phyloP scores from a whole-genome alignment of 345 rosid species.

The Sisymbrium irio region DNA sequence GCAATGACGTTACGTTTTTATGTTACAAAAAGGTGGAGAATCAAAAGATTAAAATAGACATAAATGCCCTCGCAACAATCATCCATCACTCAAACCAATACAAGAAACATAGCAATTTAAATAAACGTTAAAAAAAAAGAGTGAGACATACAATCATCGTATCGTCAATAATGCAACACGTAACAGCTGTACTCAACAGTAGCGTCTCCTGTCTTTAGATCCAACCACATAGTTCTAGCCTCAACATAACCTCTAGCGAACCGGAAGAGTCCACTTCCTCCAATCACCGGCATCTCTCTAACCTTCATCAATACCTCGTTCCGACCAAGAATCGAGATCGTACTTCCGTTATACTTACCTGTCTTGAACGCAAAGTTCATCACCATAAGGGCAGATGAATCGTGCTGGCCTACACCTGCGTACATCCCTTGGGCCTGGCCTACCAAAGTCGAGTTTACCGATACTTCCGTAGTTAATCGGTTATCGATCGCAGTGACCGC shows the following conservation, averaged over 20 bases:
- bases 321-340: conserved; percentile 45
- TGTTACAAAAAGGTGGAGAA: too few relatives aligned
- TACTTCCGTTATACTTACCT: conserved; percentile 50
- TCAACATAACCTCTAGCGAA: conserved; percentile 60
- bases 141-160: not conserved
- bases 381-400: conserved; percentile 35
- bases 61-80: not conserved
- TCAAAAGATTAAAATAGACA: not conserved
- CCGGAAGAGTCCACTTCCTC: conserved; percentile 61
- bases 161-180: conserved; percentile 40
- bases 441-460: conserved; percentile 37
- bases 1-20: too few relatives aligned
- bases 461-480: conserved; percentile 37
- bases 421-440: conserved; percentile 51
- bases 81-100: not conserved
- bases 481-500: conserved; percentile 39
- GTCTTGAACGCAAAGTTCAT: conserved; percentile 46
- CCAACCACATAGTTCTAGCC: conserved; percentile 38
- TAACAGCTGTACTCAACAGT: conserved; percentile 42
- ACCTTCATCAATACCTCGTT: conserved; percentile 39
- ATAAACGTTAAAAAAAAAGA: not conserved
- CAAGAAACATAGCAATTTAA: not conserved
- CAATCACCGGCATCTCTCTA: conserved; percentile 62
- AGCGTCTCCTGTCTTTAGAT: conserved; percentile 41
- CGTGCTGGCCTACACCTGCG: conserved; percentile 31